Base-by-base conservation (phyloP, 129 eudicot species). In the Pseudognaphalium luteoalbum region DNA sequence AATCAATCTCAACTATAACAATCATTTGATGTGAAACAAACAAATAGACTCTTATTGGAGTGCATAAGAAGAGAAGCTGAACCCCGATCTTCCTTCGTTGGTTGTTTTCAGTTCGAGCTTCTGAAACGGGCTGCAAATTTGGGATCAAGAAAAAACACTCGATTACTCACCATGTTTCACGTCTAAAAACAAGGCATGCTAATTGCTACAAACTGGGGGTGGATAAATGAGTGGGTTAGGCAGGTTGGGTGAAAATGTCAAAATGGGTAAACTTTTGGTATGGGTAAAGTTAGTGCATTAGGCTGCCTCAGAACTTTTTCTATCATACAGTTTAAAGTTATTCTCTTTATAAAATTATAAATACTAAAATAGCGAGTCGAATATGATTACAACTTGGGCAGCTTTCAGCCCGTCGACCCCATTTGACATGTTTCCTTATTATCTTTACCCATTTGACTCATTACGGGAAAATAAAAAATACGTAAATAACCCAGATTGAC, bases 41-140 rank as follows among this genome's bases (percentile, higher is more conserved):
- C 29, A 78, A 9, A 41, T 9, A 21, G 35, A 28, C 68, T 71
- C 75, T 78, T 75, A 93, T 80, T 86, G 97, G 88, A 93, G 76
- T 80, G 85, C 95, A 32, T 90, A 90, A 22, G 91, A 84, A 7
- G 97, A 88, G 84, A 90, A 93, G 78, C 98, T 90, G 84, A 86
- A 93, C 74, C 97, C 98, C 3, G 81, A 57, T 78, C 92, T 83
- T 71, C 89, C 92, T 52, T 88, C 98, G 52, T 86, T 87, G 19
- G 86, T 85, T 44, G 95, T 85, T 74, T 90, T 87, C 76, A 93
- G 81, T 79, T 93, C 98, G 72, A 93, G 86, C 84, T 93, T 90
- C 85, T 93, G 95, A 79, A 86, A 93, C 2, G 98, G 96, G 86
- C 98, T 93, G 92, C 65, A 76, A 72, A 16, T 62, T 30, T 21